Evolutionary conservation across 805 yeast genomes (phyloP), one percentile per base, ranked within the genome.

Genomic region (Candida quercuum): DNA sequence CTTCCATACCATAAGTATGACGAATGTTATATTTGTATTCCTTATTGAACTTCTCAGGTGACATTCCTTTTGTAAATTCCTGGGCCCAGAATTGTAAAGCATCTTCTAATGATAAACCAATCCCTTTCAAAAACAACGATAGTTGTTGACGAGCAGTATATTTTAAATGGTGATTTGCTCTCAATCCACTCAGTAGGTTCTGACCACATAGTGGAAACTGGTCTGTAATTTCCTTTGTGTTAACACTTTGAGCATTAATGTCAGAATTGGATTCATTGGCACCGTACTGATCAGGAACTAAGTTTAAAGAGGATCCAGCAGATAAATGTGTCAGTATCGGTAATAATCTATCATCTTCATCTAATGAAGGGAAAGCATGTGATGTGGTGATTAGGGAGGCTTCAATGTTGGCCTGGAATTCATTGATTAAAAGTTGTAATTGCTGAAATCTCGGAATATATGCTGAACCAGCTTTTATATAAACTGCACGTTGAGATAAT

Each of bases 1-100:
- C 99, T 62, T 86, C 96, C 40, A 86, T 67, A 34, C 98, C 99
- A 57, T 91, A 93, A 44, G 72, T 74, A 60, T 93, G 97, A 42
- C 95, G 73, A 52, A 93, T 76, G 51, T 85, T 86, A 68, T 93
- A 93, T 43, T 76, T 71, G 66, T 91, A 89, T 54, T 91, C 95
- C 61, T 88, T 89, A 59, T 81, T 77, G 63, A 89, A 88, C 49
- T 77, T 76, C 38, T 87, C 96, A 37, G 76, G 57, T 5, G 80
- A 71, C 61, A 81, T 72, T 10, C 71, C 14, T 68, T 72, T 37
- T 65, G 87, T 72, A 60, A 91, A 91, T 45, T 81, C 81, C 37
- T 62, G 64, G 11, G 79, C 66, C 95, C 97, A 93, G 59, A 88
- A 91, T 48, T 73, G 76, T 41, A 91, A 59, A 0, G 97, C 89